Percentiles rank a stretch among this genome's conserved stretches.
phyloP scores from a whole-genome alignment of 1,284 basidiomycete species.

The Cutaneotrichosporon cutaneum region DNA sequence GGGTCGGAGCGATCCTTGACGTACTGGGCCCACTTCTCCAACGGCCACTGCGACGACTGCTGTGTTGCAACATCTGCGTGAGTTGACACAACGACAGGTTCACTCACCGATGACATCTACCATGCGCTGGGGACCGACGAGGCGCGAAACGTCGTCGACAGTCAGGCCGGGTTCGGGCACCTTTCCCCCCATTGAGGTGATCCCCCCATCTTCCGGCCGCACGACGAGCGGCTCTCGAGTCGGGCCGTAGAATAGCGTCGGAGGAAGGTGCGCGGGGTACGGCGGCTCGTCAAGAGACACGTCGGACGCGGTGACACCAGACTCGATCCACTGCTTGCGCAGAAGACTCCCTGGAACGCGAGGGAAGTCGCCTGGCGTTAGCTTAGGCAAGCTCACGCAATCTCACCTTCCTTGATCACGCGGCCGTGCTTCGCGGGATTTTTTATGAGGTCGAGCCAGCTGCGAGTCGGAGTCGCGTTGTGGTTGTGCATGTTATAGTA shows the following conservation, averaged over 20 bases:
- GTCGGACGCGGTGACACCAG: constrained; percentile 1
- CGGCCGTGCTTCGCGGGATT: constrained; percentile 46
- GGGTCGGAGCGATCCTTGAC: constrained; percentile 52
- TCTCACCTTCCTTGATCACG: constrained; percentile 40
- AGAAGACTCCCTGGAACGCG: constrained; percentile 30
- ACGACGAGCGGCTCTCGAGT: constrained; percentile 46
- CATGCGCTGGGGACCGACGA: constrained; percentile 72
- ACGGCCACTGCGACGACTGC: constrained; percentile 75
- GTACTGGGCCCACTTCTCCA: constrained; percentile 88
- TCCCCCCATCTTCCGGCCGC: constrained; percentile 43
- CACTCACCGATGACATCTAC: constrained; percentile 85
- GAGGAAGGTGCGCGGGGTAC: constrained; percentile 23
- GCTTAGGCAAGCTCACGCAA: background rate
- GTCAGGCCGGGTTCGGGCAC: constrained; percentile 43
- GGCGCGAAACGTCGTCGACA: constrained; percentile 69
- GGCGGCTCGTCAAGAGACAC: background rate
- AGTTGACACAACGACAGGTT: background rate
- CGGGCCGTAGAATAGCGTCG: constrained; percentile 44
- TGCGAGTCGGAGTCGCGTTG: constrained; percentile 47
- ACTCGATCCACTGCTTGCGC: constrained; percentile 39
- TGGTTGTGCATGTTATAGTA: constrained; percentile 52
- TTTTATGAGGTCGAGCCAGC: constrained; percentile 50
- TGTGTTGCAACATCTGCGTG: constrained; percentile 75
- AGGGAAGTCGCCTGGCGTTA: constrained; percentile 32
- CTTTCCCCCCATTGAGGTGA: constrained; percentile 46